Base-by-base conservation (phyloP, 2,329 filamentous ascomycete species). In the Helicocarpus griseus region DNA sequence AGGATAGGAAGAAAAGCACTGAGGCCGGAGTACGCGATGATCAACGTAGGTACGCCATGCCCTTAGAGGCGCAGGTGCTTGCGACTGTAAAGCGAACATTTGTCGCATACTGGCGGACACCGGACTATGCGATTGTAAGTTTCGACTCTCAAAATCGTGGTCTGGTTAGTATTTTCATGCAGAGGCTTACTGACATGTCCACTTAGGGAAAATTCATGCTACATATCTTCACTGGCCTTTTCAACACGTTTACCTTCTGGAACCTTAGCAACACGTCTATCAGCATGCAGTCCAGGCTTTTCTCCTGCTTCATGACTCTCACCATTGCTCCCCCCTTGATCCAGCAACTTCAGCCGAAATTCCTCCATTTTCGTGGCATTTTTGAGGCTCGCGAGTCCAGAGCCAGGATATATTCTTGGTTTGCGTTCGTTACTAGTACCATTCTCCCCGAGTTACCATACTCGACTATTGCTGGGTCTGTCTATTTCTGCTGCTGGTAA, bases 401-500 rank as follows among this genome's bases (percentile, higher is more conserved):
- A n/a, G 80, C 84, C 14, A 89, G 89, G 65, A 88, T 89, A 24
- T 93, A 91, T 68, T 83, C 80, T 1, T 89, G 86, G 86, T 68
- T 78, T 13, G 83, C 85, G 0, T 87, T 86, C 67, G 77, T 80
- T 0, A 82, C 80, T 2, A 83, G 79, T 0, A 77, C 78, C 1
- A 77, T 89, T 4, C 58, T 87, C 0, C 82, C 79, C 14, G 86
- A 90, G 65, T 73, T 89, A 0, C 86, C 86, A 0, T 88, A 87
- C 57, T 77, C 78, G 0, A 69, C 88, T 11, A 63, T 87, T 3
- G 80, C 81, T 0, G 85, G 81, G 0, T 80, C 76, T 0, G 63
- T 87, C 22, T 87, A 84, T 68, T 87, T 76, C 61, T 69, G 76
- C 54, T 79, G 79, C 58, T 86, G 82, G 82, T 85, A 71, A 56